A percentile compares a stretch with the other conserved stretches of the same genome.
Evolutionary conservation across 2,329 filamentous ascomycete species (phyloP).

Genomic region (Penicillium sp.): DNA sequence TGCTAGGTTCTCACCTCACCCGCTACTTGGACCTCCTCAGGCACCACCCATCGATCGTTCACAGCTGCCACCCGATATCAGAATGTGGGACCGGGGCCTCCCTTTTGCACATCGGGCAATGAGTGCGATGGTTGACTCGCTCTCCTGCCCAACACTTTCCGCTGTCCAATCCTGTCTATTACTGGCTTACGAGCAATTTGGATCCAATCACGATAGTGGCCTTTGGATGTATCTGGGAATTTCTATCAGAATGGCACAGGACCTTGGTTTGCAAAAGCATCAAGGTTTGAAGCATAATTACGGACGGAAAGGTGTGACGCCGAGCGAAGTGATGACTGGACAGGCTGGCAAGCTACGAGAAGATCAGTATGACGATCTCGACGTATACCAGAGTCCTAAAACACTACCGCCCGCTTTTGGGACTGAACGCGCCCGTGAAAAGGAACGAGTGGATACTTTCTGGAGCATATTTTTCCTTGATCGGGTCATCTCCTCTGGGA

Average conservation of each 20-base stretch:
- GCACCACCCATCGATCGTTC: slow-evolving; percentile 53
- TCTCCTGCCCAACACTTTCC: slow-evolving; percentile 77
- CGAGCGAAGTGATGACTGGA: slow-evolving; percentile 53
- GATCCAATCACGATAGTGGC: slow-evolving; percentile 82
- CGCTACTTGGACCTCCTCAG: slow-evolving; percentile 50
- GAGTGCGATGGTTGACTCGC: slow-evolving; percentile 77
- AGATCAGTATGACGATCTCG: slow-evolving; percentile 45
- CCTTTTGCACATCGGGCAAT: slow-evolving; percentile 81
- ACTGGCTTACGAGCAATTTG: slow-evolving; percentile 86
- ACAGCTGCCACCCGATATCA: slow-evolving; percentile 32
- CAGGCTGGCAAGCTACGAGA: slow-evolving; percentile 45
- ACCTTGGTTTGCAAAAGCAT: slow-evolving; percentile 77
- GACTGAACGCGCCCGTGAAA: slow-evolving; percentile 67
- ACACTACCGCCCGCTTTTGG: slow-evolving; percentile 45
- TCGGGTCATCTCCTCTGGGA: slow-evolving; percentile 82
- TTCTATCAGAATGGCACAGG: slow-evolving; percentile 78
- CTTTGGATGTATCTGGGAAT: slow-evolving; percentile 93
- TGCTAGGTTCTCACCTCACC: slow-evolving; percentile 71
- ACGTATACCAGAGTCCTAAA: slow-evolving; percentile 30
- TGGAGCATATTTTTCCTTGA: slow-evolving; percentile 91
- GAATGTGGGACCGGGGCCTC: slow-evolving; percentile 68
- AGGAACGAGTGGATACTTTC: slow-evolving; percentile 82
- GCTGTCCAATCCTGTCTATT: slow-evolving; percentile 82
- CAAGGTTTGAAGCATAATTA: slow-evolving; percentile 66
- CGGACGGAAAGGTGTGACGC: slow-evolving; percentile 56